These are phyloP conservation scores for Cymodocea nodosa DNA, from an alignment of 116 monocot genomes.

Conservation along the genomic window DNA sequence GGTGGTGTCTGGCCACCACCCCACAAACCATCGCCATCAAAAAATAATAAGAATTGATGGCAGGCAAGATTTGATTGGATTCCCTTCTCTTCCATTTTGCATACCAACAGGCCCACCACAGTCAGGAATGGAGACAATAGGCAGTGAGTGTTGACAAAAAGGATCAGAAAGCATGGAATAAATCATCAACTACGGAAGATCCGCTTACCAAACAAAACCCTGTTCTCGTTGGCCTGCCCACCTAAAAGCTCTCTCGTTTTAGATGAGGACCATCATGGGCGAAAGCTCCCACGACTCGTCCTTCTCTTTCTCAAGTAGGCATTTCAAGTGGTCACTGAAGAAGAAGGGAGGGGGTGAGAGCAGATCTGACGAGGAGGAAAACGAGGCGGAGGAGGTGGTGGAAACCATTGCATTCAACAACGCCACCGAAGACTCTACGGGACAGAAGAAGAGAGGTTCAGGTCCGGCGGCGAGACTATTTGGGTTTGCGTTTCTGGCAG, in stretches of 20 bases:
- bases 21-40: too few species aligned
- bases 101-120: too few species aligned
- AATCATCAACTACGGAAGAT: too few species aligned
- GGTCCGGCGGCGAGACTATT: background rate
- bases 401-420: constrained; percentile 2
- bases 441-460: constrained; percentile 2
- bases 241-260: background rate
- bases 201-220: background rate
- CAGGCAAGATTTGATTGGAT: background rate
- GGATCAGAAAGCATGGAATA: background rate
- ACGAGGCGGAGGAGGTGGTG: constrained; percentile 1
- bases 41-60: too few species aligned
- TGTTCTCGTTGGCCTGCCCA: background rate
- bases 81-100: too few species aligned
- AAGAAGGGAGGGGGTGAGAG: constrained; percentile 3
- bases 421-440: background rate
- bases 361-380: constrained; percentile 1
- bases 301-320: constrained; percentile 24
- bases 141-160: background rate
- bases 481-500: constrained; percentile 17
- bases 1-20: too few species aligned
- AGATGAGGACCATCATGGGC: constrained; percentile 23
- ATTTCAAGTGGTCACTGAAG: constrained; percentile 31
- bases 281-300: constrained; percentile 16
- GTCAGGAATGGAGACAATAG: constrained; percentile 1